These are phyloP conservation scores for Oryza glaberrima DNA, from an alignment of 176 grass and related monocot species.

Conservation along the genomic window DNA sequence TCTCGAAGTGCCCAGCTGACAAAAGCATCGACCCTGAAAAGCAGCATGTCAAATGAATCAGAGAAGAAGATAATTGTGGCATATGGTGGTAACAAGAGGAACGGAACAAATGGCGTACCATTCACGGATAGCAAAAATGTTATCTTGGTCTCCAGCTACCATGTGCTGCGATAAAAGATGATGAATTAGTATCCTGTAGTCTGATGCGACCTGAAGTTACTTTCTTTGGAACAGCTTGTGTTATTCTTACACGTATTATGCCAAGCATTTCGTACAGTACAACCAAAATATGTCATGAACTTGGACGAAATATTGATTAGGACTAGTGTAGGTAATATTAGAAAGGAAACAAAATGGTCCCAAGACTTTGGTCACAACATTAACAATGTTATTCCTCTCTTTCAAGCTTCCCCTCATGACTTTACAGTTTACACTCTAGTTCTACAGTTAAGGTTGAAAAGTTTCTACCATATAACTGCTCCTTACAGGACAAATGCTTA, in stretches of 20 bases:
- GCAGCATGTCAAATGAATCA: background rate
- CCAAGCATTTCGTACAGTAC: background rate
- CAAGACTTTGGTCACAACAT: background rate
- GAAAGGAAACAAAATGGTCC: background rate
- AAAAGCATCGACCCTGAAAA: conserved; percentile 17
- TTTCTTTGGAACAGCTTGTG: background rate
- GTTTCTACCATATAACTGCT: conserved; percentile 3
- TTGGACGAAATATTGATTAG: background rate
- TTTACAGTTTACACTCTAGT: background rate
- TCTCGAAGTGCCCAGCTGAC: background rate
- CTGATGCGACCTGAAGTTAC: background rate
- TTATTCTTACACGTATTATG: conserved; percentile 23
- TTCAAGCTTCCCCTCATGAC: background rate
- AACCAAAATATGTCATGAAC: background rate
- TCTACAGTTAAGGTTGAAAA: background rate
- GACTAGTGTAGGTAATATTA: conserved; percentile 16
- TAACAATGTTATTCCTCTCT: background rate
- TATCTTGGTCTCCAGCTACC: conserved; percentile 90
- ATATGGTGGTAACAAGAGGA: background rate
- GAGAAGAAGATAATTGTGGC: background rate
- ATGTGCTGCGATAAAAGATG: conserved; percentile 56
- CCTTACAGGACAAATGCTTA: conserved; percentile 12
- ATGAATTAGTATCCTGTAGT: conserved; percentile 24
- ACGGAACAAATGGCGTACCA: conserved; percentile 31
- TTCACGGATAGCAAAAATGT: conserved; percentile 29